Percentiles rank a stretch among this genome's conserved stretches.
Evolutionary conservation across 768 basidiomycete species (phyloP).

Genomic region (Chalciporus sphaerocephalus): DNA sequence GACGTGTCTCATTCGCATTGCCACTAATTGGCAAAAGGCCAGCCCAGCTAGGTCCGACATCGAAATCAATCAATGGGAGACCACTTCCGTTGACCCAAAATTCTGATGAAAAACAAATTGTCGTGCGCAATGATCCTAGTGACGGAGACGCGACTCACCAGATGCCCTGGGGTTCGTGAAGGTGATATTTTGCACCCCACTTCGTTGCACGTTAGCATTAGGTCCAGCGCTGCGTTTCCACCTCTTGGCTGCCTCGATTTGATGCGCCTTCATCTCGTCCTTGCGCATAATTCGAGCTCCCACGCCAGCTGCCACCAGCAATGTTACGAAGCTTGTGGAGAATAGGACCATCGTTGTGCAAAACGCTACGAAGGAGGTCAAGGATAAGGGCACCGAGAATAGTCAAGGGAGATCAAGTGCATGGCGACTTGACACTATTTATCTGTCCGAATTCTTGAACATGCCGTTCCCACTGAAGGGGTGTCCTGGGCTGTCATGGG

Average conservation of each 20-base stretch:
- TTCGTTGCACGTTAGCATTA: constrained; percentile 5
- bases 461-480: too few species aligned
- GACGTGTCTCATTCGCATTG: constrained; percentile 56
- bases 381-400: too few species aligned
- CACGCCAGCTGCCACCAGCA: constrained; percentile 10
- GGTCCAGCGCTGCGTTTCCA: constrained; percentile 20
- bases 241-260: constrained; percentile 46
- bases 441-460: too few species aligned
- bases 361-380: neutral
- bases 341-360: constrained; percentile 13
- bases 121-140: neutral
- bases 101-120: constrained; percentile 33
- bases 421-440: too few species aligned
- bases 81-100: constrained; percentile 65
- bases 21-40: constrained; percentile 69
- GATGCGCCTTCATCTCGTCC: constrained; percentile 41
- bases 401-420: too few species aligned
- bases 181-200: constrained; percentile 58
- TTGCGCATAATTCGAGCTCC: constrained; percentile 31
- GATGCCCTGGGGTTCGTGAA: constrained; percentile 65
- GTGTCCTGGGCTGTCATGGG: too few species aligned
- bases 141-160: constrained; percentile 31
- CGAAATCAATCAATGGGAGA: constrained; percentile 67
- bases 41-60: constrained; percentile 72
- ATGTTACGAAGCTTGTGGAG: neutral